Conservation (phyloP, 2,329 filamentous ascomycete species). For the Trichothecium roseum region DNA sequence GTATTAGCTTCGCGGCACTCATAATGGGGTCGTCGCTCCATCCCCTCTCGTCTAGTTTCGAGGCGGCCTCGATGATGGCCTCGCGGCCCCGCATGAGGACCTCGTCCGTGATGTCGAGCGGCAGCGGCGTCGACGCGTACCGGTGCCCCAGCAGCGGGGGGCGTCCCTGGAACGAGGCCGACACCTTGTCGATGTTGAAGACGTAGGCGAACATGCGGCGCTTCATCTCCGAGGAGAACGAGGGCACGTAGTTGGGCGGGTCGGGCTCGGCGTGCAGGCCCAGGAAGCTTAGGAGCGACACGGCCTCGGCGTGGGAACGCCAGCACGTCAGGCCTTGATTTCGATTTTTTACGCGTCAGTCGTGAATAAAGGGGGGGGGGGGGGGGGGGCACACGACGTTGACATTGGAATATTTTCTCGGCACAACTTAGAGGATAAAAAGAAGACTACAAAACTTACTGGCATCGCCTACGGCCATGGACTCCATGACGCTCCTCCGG, state of each 20-base stretch:
- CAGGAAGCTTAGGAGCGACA: constrained; percentile 17
- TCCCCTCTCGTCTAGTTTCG: constrained; percentile 21
- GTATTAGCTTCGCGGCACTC: constrained; percentile 18
- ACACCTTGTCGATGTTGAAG: constrained; percentile 37
- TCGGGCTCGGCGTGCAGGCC: constrained; percentile 13
- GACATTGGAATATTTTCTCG: not conserved
- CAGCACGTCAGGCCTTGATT: constrained; percentile 18
- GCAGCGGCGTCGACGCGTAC: constrained; percentile 42
- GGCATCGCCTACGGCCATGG: constrained; percentile 22
- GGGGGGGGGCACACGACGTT: too few species aligned
- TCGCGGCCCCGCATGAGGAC: constrained; percentile 33
- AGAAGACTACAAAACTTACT: constrained; percentile 13
- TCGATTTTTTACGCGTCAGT: too few species aligned
- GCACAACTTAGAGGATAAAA: too few species aligned
- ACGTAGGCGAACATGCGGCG: constrained; percentile 22
- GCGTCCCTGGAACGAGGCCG: constrained; percentile 40
- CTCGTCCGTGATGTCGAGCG: constrained; percentile 42
- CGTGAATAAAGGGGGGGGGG: too few species aligned
- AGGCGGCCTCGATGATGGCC: constrained; percentile 5
- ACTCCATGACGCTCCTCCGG: constrained; percentile 19
- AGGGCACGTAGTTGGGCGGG: constrained; percentile 11
- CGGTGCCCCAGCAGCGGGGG: constrained; percentile 41
- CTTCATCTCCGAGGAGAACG: constrained; percentile 19
- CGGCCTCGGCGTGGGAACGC: constrained; percentile 20
- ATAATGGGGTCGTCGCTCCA: constrained; percentile 24